phyloP scores from a whole-genome alignment of 208 protist species.

The Vickermania ingenoplastis region DNA sequence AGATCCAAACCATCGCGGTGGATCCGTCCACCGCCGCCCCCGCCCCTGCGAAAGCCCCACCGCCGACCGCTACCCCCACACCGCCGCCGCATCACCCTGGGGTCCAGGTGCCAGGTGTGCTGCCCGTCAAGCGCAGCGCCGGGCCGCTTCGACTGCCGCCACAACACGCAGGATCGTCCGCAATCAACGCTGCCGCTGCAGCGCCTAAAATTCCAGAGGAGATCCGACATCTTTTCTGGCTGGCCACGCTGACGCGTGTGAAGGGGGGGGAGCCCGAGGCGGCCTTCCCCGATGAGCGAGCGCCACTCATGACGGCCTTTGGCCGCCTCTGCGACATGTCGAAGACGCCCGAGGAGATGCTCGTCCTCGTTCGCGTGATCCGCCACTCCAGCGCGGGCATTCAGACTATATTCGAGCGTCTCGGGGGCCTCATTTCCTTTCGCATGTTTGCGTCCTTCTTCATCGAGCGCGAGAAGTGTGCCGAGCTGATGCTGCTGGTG shows the following conservation, averaged over 20 bases:
- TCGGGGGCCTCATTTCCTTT: constrained; percentile 55
- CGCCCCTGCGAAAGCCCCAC: not conserved
- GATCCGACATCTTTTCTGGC: constrained; percentile 64
- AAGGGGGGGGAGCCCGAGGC: constrained; percentile 30
- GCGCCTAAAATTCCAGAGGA: constrained; percentile 45
- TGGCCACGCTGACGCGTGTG: constrained; percentile 48
- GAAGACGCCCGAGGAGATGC: constrained; percentile 41
- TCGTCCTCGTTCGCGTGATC: constrained; percentile 43
- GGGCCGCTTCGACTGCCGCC: constrained; percentile 7
- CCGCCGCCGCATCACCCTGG: constrained; percentile 1
- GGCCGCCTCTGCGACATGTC: constrained; percentile 68
- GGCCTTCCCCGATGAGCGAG: constrained; percentile 54
- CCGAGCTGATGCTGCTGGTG: constrained; percentile 42
- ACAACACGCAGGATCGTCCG: constrained; percentile 7
- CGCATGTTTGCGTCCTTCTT: constrained; percentile 46
- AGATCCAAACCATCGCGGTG: constrained; percentile 39
- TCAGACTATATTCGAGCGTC: constrained; percentile 51
- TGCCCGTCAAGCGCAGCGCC: constrained; percentile 16
- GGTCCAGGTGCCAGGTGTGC: not conserved
- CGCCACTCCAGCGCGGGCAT: constrained; percentile 36
- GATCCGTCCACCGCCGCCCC: constrained; percentile 12
- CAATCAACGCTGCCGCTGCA: constrained; percentile 11
- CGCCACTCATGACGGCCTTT: constrained; percentile 36
- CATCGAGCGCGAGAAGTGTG: constrained; percentile 17
- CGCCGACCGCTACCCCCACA: not conserved